Evolutionary conservation across 2,329 filamentous ascomycete genomes (phyloP), one percentile per base, ranked within the genome.

Genomic region (Xylariaceae sp.): DNA sequence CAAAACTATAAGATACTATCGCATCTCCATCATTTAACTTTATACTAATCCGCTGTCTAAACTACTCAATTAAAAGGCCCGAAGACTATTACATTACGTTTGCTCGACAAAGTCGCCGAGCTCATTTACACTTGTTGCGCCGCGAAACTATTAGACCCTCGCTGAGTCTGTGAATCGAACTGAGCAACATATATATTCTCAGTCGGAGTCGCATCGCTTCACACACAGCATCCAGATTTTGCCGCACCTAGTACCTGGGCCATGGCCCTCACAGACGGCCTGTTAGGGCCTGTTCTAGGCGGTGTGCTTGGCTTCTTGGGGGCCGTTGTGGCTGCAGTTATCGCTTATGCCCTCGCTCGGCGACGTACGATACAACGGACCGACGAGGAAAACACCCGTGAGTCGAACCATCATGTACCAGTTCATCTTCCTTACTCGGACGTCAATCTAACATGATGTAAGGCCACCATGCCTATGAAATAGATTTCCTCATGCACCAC

Each of bases 261-360:
- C 38, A 51, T 51, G 49, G 44, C 31, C 38, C 31, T 43, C 31
- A 17, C 38, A 33, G 42, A 43, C 42, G 46, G 43, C 38, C 49
- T 51, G 34, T 44, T 51, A 3, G 49, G 49, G 28, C 49, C 49
- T 19, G 42, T 51, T 39, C 13, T 51, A 43, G 49, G 49, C 39
- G 49, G 44, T 43, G 39, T 51, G 31, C 49, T 51, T 16, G 49
- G 49, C 42, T 47, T 51, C 44, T 38, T 51, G 11, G 49, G 49
- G 22, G 49, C 49, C 31, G 39, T 47, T 47, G 49, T 43, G 43
- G 49, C 49, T 42, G 44, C 49, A 39, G 19, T 51, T 31, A 31
- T 51, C 43, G 31, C 49, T 19, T 47, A 36, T 43, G 38, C 47
- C 43, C 43, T 47, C 31, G 13, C 49, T 14, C 44, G 18, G 40